These are phyloP conservation scores for Senna tora DNA, from an alignment of 306 rosid species.

Conservation along the genomic window DNA sequence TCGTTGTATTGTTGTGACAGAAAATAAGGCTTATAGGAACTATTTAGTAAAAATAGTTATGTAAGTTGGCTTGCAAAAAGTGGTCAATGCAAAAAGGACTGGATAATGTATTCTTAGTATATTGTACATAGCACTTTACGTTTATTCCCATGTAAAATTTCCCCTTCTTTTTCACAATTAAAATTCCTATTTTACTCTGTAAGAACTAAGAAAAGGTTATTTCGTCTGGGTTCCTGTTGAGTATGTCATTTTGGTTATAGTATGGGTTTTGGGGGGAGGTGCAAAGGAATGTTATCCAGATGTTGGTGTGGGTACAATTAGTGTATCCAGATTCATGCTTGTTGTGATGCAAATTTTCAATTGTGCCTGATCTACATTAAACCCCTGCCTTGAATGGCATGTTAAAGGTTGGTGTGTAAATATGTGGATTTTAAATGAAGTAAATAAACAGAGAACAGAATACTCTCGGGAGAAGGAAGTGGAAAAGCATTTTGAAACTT, in stretches of 20 bases:
- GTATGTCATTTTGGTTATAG: background rate
- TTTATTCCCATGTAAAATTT: background rate
- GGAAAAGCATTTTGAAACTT: background rate
- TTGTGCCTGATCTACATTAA: background rate
- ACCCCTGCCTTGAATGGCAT: background rate
- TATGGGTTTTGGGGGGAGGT: background rate
- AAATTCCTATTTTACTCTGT: background rate
- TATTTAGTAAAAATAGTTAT: background rate
- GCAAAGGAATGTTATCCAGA: background rate
- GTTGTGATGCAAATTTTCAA: background rate
- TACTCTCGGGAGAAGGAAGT: slow-evolving; percentile 17
- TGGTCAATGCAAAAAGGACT: background rate
- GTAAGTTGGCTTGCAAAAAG: background rate
- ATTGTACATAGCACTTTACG: background rate
- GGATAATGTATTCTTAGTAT: slow-evolving; percentile 12
- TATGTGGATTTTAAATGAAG: slow-evolving; percentile 9
- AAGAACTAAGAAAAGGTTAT: background rate
- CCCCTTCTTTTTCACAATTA: background rate
- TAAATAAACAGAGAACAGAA: slow-evolving; percentile 1
- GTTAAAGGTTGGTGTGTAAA: slow-evolving; percentile 23
- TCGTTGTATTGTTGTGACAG: slow-evolving; percentile 2
- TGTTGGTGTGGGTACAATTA: background rate
- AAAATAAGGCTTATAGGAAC: slow-evolving; percentile 13
- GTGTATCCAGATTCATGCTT: background rate
- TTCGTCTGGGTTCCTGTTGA: background rate